Evolutionary conservation across 2,329 filamentous ascomycete species (phyloP).

Genomic region (Sporothrix phasma): DNA sequence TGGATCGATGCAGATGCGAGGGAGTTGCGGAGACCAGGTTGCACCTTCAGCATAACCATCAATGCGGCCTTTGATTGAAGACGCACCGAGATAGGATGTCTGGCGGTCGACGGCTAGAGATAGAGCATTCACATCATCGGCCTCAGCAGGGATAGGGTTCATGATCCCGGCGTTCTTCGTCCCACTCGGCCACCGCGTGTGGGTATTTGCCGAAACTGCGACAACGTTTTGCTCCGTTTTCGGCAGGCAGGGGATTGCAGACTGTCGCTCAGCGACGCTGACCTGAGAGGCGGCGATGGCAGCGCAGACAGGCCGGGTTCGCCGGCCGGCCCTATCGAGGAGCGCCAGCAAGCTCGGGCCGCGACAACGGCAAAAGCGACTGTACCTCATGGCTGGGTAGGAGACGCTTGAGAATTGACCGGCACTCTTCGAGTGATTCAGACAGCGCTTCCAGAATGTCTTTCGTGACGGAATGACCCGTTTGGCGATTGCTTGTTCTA

Average conservation of each 20-base stretch:
- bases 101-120: conserved; percentile 51
- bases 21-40: conserved; percentile 36
- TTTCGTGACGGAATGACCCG: conserved; percentile 70
- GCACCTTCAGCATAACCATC: conserved; percentile 56
- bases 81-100: conserved; percentile 59
- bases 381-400: conserved; percentile 49
- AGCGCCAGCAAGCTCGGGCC: conserved; percentile 51
- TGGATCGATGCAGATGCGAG: conserved; percentile 36
- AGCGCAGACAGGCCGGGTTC: conserved; percentile 30
- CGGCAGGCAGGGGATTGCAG: conserved; percentile 40
- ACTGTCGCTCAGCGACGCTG: conserved; percentile 38
- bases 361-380: conserved; percentile 42
- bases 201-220: conserved; percentile 56
- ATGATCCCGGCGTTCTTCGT: conserved; percentile 48
- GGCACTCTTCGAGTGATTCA: conserved; percentile 56
- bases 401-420: conserved; percentile 49
- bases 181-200: conserved; percentile 54
- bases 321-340: conserved; percentile 38
- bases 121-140: conserved; percentile 62
- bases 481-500: conserved; percentile 70
- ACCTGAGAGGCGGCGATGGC: conserved; percentile 44
- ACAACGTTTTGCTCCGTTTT: conserved; percentile 39
- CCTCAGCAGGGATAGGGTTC: conserved; percentile 52
- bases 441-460: conserved; percentile 56
- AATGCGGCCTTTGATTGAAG: conserved; percentile 65